Evolutionary conservation across 768 basidiomycete genomes (phyloP).

Genomic region (Naematelia aurantialba): DNA sequence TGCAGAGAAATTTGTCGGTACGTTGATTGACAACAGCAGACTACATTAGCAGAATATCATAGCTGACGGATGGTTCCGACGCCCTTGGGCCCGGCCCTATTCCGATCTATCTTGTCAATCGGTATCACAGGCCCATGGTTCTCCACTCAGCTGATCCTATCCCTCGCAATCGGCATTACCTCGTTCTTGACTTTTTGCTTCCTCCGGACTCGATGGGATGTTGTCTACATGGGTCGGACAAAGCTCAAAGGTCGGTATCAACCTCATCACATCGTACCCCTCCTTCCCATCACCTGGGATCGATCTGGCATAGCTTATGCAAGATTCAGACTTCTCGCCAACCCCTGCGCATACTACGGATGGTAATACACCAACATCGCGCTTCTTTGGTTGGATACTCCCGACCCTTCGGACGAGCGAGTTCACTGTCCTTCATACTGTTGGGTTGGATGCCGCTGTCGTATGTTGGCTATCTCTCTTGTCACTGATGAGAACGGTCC

Average conservation of each 20-base stretch:
- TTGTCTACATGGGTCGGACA: slow-evolving; percentile 87
- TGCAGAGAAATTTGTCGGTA: slow-evolving; percentile 38
- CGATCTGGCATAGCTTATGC: neutral
- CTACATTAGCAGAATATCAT: neutral
- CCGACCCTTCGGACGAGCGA: slow-evolving; percentile 88
- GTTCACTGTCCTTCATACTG: slow-evolving; percentile 89
- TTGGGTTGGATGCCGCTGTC: slow-evolving; percentile 94
- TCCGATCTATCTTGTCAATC: neutral
- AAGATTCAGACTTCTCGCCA: slow-evolving; percentile 35
- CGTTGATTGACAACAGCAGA: neutral
- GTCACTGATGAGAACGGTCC: too few species aligned
- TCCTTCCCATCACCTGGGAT: neutral
- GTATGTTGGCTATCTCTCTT: slow-evolving; percentile 54
- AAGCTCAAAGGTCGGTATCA: slow-evolving; percentile 74
- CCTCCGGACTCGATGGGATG: slow-evolving; percentile 78
- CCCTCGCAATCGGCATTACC: slow-evolving; percentile 67
- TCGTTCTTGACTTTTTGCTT: slow-evolving; percentile 88
- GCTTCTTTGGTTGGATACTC: slow-evolving; percentile 91
- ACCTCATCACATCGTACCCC: slow-evolving; percentile 1
- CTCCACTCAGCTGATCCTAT: slow-evolving; percentile 78
- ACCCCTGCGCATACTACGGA: slow-evolving; percentile 32
- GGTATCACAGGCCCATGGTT: slow-evolving; percentile 89
- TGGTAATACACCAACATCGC: slow-evolving; percentile 9
- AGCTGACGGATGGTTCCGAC: neutral
- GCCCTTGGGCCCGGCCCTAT: neutral